Base-by-base conservation (phyloP, 2,329 filamentous ascomycete genomes). In the Parasarocladium wereldwijsianum region DNA sequence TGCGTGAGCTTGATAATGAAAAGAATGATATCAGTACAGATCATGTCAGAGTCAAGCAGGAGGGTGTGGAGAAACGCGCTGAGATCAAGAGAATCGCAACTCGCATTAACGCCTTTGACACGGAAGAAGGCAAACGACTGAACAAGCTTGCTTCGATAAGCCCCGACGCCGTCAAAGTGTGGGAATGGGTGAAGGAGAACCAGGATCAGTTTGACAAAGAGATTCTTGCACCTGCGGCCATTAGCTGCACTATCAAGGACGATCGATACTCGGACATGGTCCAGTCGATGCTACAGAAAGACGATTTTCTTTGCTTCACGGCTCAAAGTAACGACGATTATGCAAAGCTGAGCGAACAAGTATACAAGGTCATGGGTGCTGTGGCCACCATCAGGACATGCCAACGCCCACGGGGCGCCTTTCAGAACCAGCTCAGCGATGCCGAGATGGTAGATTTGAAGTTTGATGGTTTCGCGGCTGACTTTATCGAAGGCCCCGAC, bases 101-200 rank as follows among this genome's bases (percentile, higher is more conserved):
- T 30, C 4, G 28, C 11, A 49, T 82, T 14, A 50, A 60, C 15
- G 65, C 58, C 12, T 62, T 93, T 10, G 65, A 83, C 29, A 87
- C 83, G 1, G 70, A 80, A 41, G 64, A 75, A 35, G 86, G 85
- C 5, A 78, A 81, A 43, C 76, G 83, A 40, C 59, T 79, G 32
- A 70, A 56, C 28, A n/a, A n/a, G n/a, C n/a, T n/a, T n/a, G n/a
- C n/a, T n/a, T 71, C 77, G 38, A 64, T 98, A 32, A 61, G 60
- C 8, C 47, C 47, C 0, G 80, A 94, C 33, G 71, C 78, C 3
- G 66, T 67, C 8, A 58, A 48, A 39, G 84, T 76, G 3, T 93
- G 83, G 74, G 63, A 75, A 24, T 98, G 87, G 86, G 65, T 96
- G 30, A 67, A 82, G 44, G 51, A 71, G 3, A 73, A 98, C 46